Base-by-base conservation (phyloP, 768 basidiomycete species). In the Auricularia sp. region DNA sequence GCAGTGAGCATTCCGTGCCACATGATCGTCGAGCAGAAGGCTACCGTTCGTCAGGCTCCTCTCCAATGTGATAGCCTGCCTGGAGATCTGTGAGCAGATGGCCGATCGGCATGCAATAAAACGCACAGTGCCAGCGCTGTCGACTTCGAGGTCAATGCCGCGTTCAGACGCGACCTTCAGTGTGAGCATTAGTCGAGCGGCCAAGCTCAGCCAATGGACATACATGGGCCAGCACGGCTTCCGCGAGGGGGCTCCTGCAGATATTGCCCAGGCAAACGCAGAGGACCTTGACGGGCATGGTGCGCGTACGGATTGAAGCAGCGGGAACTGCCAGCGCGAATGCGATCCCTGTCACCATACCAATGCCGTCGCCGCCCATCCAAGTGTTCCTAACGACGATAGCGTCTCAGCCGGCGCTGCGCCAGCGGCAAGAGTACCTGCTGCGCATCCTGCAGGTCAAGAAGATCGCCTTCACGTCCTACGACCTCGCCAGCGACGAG, bases 231-330 rank as follows among this genome's bases (percentile, higher is more conserved):
- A 95, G 80, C 29, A 95, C 90, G 2, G 92, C 94, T 76, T 94
- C 92, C 36, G 92, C 94, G 85, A 96, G 92, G 0, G 94, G 93
- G 29, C 91, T 93, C 39, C 94, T 87, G 72, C 92, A 92, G 65
- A 92, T 92, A 72, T 92, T 92, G 13, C 90, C 83, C 65, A 92
- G 75, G 68, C 91, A 93, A 44, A 92, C 89, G 66, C 92, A 75
- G 61, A 93, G 82, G 36, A 87, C 88, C 63, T 35, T 59, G 56
- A 35, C 29, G 11, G 24, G 11, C 56, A 35, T 33, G 16, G 56
- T 18, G 7, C 16, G 4, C 11, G 56, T 24, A 33, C 24, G 33
- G 33, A 29, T 7, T 14, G 21, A 29, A 35, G 11, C 14, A 33
- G 56, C 56, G 47, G 47, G 11, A 21, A 51, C 47, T 51, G 5